Conservation (phyloP, 768 basidiomycete species). For the Lactarius trivialis region DNA sequence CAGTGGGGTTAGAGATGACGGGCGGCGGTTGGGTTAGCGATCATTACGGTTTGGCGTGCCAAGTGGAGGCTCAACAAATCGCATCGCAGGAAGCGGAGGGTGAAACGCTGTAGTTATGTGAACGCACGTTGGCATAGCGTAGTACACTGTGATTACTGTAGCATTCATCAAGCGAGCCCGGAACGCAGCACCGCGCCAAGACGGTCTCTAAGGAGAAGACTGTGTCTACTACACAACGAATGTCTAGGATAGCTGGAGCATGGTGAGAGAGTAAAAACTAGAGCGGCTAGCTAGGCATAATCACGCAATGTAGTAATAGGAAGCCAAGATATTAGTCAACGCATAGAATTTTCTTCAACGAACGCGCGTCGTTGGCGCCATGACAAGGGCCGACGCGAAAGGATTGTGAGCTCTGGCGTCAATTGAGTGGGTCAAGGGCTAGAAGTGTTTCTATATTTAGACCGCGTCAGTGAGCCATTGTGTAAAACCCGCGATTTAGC, state of each 20-base stretch:
- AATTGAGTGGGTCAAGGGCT: not conserved
- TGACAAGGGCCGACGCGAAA: not conserved
- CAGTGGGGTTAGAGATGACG: constrained; percentile 43
- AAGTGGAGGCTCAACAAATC: constrained; percentile 27
- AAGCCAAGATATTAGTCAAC: not conserved
- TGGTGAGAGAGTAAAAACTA: not conserved
- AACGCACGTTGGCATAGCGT: not conserved
- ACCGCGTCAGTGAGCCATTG: not conserved
- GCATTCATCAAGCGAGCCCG: not conserved
- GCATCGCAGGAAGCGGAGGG: not conserved
- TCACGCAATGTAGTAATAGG: not conserved
- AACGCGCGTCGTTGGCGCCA: not conserved
- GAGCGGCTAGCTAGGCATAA: not conserved
- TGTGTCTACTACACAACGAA: not conserved
- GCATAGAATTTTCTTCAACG: not conserved
- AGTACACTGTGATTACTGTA: not conserved
- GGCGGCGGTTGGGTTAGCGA: constrained; percentile 53
- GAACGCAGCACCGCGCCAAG: not conserved
- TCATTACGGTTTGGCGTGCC: constrained; percentile 53
- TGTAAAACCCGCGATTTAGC: not conserved
- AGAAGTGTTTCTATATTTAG: not conserved
- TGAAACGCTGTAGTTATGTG: not conserved
- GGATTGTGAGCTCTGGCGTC: not conserved
- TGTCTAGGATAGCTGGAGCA: not conserved
- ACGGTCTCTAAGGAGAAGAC: not conserved